Conservation (phyloP, 176 grass and related monocot genomes). For the Oryza australiensis region DNA sequence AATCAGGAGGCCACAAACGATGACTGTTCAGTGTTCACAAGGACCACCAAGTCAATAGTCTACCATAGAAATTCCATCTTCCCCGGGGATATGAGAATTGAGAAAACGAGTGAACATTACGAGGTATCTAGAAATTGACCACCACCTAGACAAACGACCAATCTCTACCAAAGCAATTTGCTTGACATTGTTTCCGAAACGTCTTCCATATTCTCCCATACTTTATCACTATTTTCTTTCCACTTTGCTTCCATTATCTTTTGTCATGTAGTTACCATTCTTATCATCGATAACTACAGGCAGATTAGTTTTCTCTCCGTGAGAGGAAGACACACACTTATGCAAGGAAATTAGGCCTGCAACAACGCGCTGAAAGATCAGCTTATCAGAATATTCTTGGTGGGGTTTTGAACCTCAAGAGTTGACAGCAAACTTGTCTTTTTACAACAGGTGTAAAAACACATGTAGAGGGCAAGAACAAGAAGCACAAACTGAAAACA, state of each 20-base stretch:
- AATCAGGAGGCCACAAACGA: background rate
- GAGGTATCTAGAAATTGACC: constrained; percentile 30
- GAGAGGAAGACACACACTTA: background rate
- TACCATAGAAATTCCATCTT: background rate
- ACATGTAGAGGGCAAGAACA: background rate
- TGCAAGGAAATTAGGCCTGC: background rate
- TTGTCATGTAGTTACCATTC: constrained; percentile 2
- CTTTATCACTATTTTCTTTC: background rate
- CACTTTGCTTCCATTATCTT: constrained; percentile 24
- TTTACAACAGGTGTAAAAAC: background rate
- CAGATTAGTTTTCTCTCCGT: background rate
- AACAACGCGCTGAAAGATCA: constrained; percentile 33
- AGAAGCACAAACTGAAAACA: background rate
- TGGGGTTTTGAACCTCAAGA: constrained; percentile 20
- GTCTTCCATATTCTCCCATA: background rate
- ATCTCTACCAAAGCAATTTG: constrained; percentile 26
- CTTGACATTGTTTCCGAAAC: constrained; percentile 18
- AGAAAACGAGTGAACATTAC: constrained; percentile 38
- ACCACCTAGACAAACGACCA: background rate
- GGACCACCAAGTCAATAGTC: constrained; percentile 33
- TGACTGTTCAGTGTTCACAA: background rate
- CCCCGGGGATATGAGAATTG: background rate
- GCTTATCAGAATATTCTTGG: constrained; percentile 27
- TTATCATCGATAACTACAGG: constrained; percentile 3
- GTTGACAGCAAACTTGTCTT: constrained; percentile 26